phyloP scores from a whole-genome alignment of 768 basidiomycete genomes.

The Tulasnella sp. region DNA sequence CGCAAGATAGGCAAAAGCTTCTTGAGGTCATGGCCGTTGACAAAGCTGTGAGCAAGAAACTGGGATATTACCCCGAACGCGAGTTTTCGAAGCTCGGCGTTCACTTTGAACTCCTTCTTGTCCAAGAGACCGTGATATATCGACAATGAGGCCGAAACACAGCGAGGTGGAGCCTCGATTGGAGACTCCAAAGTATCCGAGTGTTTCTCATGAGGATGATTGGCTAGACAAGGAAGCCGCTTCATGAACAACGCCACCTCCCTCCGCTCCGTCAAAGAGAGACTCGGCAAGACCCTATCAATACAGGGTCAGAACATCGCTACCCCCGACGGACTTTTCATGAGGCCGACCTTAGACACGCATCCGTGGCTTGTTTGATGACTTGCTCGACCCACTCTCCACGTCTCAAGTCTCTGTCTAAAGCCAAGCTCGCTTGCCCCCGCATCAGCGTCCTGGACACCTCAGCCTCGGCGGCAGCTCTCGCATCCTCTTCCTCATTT shows the following conservation, averaged over 20 bases:
- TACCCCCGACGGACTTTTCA: not conserved
- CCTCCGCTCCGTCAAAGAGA: not conserved
- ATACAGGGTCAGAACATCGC: not conserved
- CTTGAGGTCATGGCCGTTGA: conserved; percentile 27
- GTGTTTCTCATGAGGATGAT: conserved; percentile 27
- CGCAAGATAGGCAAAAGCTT: conserved; percentile 37
- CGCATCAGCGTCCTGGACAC: not conserved
- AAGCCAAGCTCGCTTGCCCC: not conserved
- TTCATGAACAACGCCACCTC: not conserved
- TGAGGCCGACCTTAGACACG: not conserved
- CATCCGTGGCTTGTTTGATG: not conserved
- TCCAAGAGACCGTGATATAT: conserved; percentile 39
- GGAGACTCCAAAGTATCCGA: conserved; percentile 23
- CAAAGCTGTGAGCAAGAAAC: conserved; percentile 36
- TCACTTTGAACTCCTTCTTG: conserved; percentile 43
- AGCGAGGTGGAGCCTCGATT: not conserved
- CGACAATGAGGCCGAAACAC: conserved; percentile 5
- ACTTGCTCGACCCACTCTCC: not conserved
- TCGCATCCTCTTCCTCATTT: not conserved
- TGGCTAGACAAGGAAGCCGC: conserved; percentile 20
- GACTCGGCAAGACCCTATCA: not conserved
- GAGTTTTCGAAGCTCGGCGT: conserved; percentile 36
- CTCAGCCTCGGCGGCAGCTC: not conserved
- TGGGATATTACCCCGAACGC: conserved; percentile 5
- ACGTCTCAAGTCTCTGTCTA: not conserved